These are phyloP conservation scores for Solanum piurae DNA, from an alignment of 257 asterid species.

Conservation along the genomic window DNA sequence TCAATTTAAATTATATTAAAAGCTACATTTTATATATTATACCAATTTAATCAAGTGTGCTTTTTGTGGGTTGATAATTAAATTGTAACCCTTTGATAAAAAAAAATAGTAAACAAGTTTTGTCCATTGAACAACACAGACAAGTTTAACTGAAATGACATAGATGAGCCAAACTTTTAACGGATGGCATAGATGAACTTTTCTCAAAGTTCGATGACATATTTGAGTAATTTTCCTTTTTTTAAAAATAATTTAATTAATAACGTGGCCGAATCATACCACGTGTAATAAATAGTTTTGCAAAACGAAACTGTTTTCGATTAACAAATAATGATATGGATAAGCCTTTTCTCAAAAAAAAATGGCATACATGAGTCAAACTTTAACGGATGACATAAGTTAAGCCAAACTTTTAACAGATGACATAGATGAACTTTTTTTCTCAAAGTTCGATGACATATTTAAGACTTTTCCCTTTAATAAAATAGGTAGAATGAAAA, in stretches of 20 bases:
- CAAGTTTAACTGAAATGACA: not conserved
- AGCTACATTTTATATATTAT: not conserved
- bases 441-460: no score
- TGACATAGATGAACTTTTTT: no score
- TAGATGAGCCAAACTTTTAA: not conserved
- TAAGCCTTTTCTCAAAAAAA: no score
- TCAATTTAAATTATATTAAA: not conserved
- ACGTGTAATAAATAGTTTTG: not conserved
- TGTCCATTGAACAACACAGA: not conserved
- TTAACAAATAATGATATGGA: no score
- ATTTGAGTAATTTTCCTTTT: not conserved
- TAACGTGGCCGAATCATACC: not conserved
- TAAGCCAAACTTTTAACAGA: no score
- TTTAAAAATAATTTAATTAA: no score
- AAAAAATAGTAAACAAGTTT: not conserved
- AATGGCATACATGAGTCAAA: no score
- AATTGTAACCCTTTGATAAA: not conserved
- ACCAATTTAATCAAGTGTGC: not conserved
- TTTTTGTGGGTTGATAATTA: not conserved
- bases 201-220: not conserved
- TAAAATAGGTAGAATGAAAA: no score
- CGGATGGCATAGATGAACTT: accelerated
- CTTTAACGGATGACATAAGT: no score
- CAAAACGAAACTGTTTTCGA: not conserved
- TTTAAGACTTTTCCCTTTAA: no score